Evolutionary conservation across 345 rosid genomes (phyloP), one percentile per base, ranked within the genome.

Genomic region (Arabidopsis arenosa): DNA sequence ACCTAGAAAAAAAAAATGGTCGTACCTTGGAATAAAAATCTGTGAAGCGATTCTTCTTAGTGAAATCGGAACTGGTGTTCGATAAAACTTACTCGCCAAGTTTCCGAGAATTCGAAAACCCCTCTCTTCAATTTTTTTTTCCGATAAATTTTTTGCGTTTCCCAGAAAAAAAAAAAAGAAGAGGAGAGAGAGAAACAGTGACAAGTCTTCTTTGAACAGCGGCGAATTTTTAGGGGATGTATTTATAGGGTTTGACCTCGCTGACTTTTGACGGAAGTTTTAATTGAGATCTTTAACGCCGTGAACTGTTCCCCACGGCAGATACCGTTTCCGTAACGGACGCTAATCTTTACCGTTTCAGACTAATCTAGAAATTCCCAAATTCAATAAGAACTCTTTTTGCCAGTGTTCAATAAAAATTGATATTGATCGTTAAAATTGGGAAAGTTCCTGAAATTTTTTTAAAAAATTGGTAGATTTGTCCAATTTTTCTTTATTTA

Each of bases 161-260:
- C 39, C 18, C 2, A 36, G 32, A 35, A 40, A 58, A 41, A 55
- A 12, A 52, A 37, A 18, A 54, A 9, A 51, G 28, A 7, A 7
- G 18, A 33, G 55, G 33, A 62, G 37, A 74, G 71, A 41, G 54
- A 53, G 33, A 44, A 59, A 41, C 49, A 68, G 70, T 69, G 64
- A 45, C 58, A 9, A 69, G 80, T 68, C 79, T 63, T 55, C 71
- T 70, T 62, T 63, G 72, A 62, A 70, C 76, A 72, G 77, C 66
- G 67, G 53, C 76, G 76, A 71, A 48, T 14, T 12, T 54, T 32
- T 11, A 15, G 56, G 68, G 17, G 32, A 4, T 21, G 0, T 43
- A 68, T 59, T 65, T 81, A 79, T 67, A 73, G 40, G 0, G 12
- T 62, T 44, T 23, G 71, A 66, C 67, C 17, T 37, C 52, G 55